Evolutionary conservation across 805 yeast genomes (phyloP).

Genomic region (Cyberlindnera veronae): DNA sequence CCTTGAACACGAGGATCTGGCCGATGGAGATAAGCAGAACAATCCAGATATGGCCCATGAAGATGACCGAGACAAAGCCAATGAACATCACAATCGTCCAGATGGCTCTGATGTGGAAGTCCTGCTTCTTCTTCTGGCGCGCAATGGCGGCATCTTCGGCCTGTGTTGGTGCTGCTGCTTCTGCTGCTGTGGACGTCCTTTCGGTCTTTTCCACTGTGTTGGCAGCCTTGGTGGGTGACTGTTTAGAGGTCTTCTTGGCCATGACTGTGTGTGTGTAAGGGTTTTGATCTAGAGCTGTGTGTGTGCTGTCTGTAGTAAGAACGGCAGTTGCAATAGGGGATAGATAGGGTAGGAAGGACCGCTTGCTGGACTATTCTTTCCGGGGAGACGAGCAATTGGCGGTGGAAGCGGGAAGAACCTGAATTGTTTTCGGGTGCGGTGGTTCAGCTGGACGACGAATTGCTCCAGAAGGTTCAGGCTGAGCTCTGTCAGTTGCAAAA

Average conservation of each 20-base stretch:
- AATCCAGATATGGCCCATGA: conserved; percentile 83
- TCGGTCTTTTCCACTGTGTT: not conserved
- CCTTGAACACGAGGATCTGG: conserved; percentile 84
- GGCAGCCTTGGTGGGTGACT: conserved; percentile 1
- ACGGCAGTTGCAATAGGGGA: not conserved
- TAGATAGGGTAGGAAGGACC: no score
- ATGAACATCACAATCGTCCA: conserved; percentile 94
- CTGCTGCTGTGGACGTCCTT: not conserved
- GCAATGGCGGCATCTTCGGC: not conserved
- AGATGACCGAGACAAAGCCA: conserved; percentile 63
- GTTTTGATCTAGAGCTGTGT: not conserved
- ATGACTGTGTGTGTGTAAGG: conserved; percentile 1
- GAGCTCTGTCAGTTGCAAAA: no score
- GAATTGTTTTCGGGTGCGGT: no score
- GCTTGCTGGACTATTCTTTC: no score
- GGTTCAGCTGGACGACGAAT: no score
- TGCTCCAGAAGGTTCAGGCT: no score
- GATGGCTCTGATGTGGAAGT: conserved; percentile 80
- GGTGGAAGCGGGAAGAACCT: no score
- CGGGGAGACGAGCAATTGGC: no score
- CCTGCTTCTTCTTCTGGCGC: conserved; percentile 64
- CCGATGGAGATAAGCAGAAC: conserved; percentile 66
- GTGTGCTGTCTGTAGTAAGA: not conserved
- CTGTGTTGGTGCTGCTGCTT: not conserved
- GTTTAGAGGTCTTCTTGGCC: conserved; percentile 2